These are phyloP conservation scores for Sechiopsis laciniata DNA, from an alignment of 306 rosid genomes.

Conservation along the genomic window DNA sequence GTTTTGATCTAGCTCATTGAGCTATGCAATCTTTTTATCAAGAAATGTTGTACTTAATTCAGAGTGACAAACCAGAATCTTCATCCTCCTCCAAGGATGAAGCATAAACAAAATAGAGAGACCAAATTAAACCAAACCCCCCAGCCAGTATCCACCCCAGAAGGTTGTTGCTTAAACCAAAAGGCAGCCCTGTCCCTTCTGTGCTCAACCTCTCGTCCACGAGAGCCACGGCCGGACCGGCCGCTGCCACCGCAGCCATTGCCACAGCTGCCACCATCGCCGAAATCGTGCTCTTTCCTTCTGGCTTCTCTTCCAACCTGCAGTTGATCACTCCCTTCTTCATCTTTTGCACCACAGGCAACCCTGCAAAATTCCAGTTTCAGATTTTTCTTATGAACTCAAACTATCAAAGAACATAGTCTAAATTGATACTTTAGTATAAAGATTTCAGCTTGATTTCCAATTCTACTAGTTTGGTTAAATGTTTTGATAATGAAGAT, in stretches of 20 bases:
- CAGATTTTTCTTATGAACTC: neutral
- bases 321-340: constrained; percentile 21
- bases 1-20: too few relatives aligned
- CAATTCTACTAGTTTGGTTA: neutral
- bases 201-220: constrained; percentile 90
- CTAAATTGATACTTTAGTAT: neutral
- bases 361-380: neutral
- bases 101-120: constrained; percentile 47
- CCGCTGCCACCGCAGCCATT: constrained; percentile 41
- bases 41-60: neutral
- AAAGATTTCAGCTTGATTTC: neutral
- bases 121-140: constrained; percentile 74
- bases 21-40: too few relatives aligned
- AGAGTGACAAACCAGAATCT: constrained; percentile 85
- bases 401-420: neutral
- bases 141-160: constrained; percentile 78
- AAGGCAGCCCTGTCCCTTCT: constrained; percentile 98
- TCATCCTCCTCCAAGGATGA: constrained; percentile 81
- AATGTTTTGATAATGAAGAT: too few relatives aligned
- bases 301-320: constrained; percentile 19
- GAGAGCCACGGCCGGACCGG: constrained; percentile 81
- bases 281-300: neutral
- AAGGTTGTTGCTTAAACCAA: constrained; percentile 87
- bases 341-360: neutral
- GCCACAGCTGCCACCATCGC: constrained; percentile 33